Conservation (phyloP, 768 basidiomycete species). For the Phylloporus sp. region DNA sequence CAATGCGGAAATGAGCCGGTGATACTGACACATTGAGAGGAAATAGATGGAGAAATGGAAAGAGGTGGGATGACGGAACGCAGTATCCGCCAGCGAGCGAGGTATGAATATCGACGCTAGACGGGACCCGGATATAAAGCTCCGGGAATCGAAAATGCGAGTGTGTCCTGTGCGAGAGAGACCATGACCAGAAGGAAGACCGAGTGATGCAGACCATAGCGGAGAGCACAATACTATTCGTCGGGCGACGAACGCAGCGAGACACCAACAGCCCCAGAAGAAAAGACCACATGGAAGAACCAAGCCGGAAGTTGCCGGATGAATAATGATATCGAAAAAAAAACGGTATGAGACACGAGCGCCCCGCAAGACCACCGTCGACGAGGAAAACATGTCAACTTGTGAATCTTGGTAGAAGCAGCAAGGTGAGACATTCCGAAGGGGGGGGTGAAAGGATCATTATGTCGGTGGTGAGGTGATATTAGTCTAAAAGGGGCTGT, state of each 20-base stretch:
- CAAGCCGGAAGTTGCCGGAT: slow-evolving; percentile 35
- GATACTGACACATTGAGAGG: slow-evolving; percentile 41
- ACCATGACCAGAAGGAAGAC: slow-evolving; percentile 34
- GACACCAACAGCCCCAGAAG: slow-evolving; percentile 31
- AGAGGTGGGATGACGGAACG: slow-evolving; percentile 21
- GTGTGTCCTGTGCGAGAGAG: slow-evolving; percentile 36
- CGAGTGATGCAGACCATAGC: slow-evolving; percentile 26
- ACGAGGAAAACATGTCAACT: slow-evolving; percentile 6
- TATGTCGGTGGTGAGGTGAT: slow-evolving; percentile 31
- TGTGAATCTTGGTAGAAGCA: slow-evolving; percentile 2
- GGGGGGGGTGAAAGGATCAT: slow-evolving; percentile 20
- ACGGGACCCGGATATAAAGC: slow-evolving; percentile 28
- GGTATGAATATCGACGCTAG: slow-evolving; percentile 44
- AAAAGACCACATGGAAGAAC: slow-evolving; percentile 25
- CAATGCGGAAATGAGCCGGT: slow-evolving; percentile 32
- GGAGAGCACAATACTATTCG: slow-evolving; percentile 29
- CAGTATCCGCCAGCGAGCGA: slow-evolving; percentile 33
- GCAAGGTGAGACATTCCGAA: slow-evolving; percentile 27
- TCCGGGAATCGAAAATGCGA: slow-evolving; percentile 19
- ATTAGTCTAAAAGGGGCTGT: slow-evolving; percentile 35
- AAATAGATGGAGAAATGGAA: slow-evolving; percentile 25
- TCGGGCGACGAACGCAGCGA: slow-evolving; percentile 20
- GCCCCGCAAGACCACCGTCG: slow-evolving; percentile 19
- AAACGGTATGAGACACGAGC: slow-evolving; percentile 24
- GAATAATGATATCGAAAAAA: slow-evolving; percentile 40